A percentile compares a stretch with the other conserved stretches of the same genome.
These are phyloP conservation scores for Malus hybrid DNA, from an alignment of 331 rosid species.

Conservation along the genomic window DNA sequence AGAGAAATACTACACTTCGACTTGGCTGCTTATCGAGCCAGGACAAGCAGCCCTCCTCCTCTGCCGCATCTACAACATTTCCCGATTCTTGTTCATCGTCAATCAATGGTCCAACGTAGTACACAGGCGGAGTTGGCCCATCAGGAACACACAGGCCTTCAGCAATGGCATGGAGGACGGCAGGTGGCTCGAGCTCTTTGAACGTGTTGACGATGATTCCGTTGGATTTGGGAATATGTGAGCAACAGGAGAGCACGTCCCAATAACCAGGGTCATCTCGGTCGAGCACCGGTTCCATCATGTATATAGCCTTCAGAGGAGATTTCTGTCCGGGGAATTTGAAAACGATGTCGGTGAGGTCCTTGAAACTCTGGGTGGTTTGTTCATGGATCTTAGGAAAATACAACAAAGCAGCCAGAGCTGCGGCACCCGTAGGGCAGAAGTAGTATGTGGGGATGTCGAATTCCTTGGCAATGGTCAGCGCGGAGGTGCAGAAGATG, in stretches of 20 bases:
- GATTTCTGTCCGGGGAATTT: slow-evolving; percentile 21
- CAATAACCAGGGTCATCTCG: slow-evolving; percentile 30
- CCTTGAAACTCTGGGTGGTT: slow-evolving; percentile 19
- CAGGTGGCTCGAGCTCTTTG: slow-evolving; percentile 22
- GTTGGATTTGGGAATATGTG: slow-evolving; percentile 10
- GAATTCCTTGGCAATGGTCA: not conserved
- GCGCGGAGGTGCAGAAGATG: slow-evolving; percentile 31
- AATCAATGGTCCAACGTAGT: slow-evolving; percentile 38
- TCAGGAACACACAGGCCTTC: slow-evolving; percentile 31
- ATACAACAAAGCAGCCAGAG: slow-evolving; percentile 10
- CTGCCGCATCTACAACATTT: not conserved
- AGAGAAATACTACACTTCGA: slow-evolving; percentile 40
- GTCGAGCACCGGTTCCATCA: slow-evolving; percentile 22
- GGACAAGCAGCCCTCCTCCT: slow-evolving; percentile 15
- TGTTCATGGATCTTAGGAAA: slow-evolving; percentile 21
- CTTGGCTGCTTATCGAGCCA: slow-evolving; percentile 47
- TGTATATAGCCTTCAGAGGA: slow-evolving; percentile 16
- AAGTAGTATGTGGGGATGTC: slow-evolving; percentile 40
- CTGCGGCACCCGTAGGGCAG: slow-evolving; percentile 39
- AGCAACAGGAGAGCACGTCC: slow-evolving; percentile 25
- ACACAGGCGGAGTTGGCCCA: slow-evolving; percentile 13
- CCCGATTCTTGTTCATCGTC: not conserved
- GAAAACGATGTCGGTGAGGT: slow-evolving; percentile 14
- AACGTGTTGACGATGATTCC: slow-evolving; percentile 45
- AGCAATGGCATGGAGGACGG: slow-evolving; percentile 17